phyloP scores from a whole-genome alignment of 768 basidiomycete genomes.

The Mrakia gelida region DNA sequence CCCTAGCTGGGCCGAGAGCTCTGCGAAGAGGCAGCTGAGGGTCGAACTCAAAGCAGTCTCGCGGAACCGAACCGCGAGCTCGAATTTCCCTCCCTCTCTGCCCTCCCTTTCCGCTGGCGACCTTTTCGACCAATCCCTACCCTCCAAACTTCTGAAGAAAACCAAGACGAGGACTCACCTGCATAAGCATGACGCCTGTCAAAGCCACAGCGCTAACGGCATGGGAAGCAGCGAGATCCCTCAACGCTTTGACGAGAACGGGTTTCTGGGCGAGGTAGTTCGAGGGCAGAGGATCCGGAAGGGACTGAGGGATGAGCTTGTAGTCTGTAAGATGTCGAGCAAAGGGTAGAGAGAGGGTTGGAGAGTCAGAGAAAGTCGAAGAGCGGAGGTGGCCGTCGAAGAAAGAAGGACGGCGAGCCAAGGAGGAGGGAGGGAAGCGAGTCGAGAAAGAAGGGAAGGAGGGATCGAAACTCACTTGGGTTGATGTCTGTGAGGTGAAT shows the following conservation, averaged over 20 bases:
- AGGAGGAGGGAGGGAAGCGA: background rate
- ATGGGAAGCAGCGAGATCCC: constrained; percentile 43
- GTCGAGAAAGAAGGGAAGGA: background rate
- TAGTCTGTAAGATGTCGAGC: constrained; percentile 34
- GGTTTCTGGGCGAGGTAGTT: constrained; percentile 35
- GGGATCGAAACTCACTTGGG: constrained; percentile 16
- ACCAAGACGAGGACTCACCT: constrained; percentile 35
- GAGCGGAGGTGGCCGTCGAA: background rate
- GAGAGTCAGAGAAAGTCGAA: background rate
- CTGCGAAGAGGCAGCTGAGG: background rate
- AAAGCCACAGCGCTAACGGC: constrained; percentile 45
- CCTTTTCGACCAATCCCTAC: background rate
- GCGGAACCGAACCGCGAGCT: background rate
- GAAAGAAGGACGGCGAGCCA: background rate
- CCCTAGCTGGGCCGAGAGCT: background rate
- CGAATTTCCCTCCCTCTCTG: background rate
- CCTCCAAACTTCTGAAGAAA: too few species aligned
- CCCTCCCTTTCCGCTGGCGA: background rate
- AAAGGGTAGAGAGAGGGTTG: background rate
- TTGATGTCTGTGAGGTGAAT: constrained; percentile 27
- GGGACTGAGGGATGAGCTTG: constrained; percentile 36
- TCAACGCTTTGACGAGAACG: constrained; percentile 36
- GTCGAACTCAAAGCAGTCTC: background rate
- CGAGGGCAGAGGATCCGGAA: constrained; percentile 32
- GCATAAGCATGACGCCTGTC: constrained; percentile 45